A percentile compares a stretch with the other conserved stretches of the same genome.
Evolutionary conservation across 2,329 filamentous ascomycete species (phyloP).

Genomic region (Neophaeococcomyces mojaviensis): DNA sequence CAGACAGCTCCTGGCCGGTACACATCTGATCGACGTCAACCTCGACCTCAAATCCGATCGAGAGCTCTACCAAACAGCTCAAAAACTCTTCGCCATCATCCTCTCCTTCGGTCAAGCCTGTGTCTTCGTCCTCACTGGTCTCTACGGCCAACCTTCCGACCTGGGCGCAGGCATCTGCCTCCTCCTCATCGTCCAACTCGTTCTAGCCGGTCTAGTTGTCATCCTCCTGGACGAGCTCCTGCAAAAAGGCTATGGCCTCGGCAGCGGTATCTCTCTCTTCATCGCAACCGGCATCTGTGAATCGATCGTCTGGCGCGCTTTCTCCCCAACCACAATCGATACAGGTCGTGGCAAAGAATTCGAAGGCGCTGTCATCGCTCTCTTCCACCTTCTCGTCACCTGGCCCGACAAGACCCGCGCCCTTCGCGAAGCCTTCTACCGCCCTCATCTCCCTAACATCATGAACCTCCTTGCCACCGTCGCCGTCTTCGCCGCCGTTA

Average conservation of each 20-base stretch:
- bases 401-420: conserved; percentile 99
- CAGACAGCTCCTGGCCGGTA: conserved; percentile 77
- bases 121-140: conserved; percentile 95
- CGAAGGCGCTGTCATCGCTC: conserved; percentile 93
- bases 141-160: conserved; percentile 93
- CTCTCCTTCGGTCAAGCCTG: conserved; percentile 95
- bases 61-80: conserved; percentile 98
- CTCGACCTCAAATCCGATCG: conserved; percentile 99
- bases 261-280: conserved; percentile 97
- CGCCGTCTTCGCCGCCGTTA: conserved; percentile 89
- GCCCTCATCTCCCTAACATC: conserved; percentile 98
- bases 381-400: conserved; percentile 95
- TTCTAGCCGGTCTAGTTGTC: conserved; percentile 95
- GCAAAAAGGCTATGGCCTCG: conserved; percentile 98
- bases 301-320: conserved; percentile 99
- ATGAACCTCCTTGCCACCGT: conserved; percentile 96
- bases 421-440: conserved; percentile 97
- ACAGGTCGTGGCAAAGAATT: conserved; percentile 98
- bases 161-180: conserved; percentile 97
- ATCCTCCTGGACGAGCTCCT: conserved; percentile 98
- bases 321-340: conserved; percentile 98
- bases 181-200: conserved; percentile 93
- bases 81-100: conserved; percentile 98
- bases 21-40: conserved; percentile 99
- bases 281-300: conserved; percentile 99